Base-by-base conservation (phyloP, 2,329 filamentous ascomycete species). In the Plenodomus lindquistii region DNA sequence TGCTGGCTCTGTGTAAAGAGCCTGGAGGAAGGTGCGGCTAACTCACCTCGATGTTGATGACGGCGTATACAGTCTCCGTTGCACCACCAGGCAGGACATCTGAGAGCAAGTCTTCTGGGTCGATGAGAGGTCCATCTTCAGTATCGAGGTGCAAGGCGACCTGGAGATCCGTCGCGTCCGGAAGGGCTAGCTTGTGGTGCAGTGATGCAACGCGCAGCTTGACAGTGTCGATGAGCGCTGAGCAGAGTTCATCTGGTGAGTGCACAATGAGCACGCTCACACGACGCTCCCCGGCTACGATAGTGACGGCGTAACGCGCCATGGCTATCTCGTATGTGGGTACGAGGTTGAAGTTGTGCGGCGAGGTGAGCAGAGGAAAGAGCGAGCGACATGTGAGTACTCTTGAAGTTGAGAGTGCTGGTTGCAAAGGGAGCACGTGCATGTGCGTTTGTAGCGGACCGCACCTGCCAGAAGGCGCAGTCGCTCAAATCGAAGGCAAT, bases 61-160 rank as follows among this genome's bases (percentile, higher is more conserved):
- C 45, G 2, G 64, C 66, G 41, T 60, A 66, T 15, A 69, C 35
- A 20, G 44, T 54, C 27, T 68, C 65, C 21, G 47, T 48, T 5
- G 52, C 44, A 24, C 60, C 52, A n/a, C 22, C 22, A 22, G 48
- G 47, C 13, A 66, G 41, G 3, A 63, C 49, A 47, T 67, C 58
- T 1, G 52, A 50, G 9, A 70, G 54, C 4, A 59, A 27, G 40
- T 69, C 65, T n/a, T 62, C 52, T 3, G 19, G 29, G 40, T 67
- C 65, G 15, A 67, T 50, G 21, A 66, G 55, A n/a, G 65, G 57
- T 11, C 66, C 65, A 31, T 57, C 51, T 16, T 41, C 42, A 34
- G 42, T 48, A 27, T 61, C 55, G 15, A 66, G 51, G 42, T 63
- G 65, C 15, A 69, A 45, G 2, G 55, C 62, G 36, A 52, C 37